Base-by-base conservation (phyloP, 75 land plant genomes). In the Selaginella tamariscina region DNA sequence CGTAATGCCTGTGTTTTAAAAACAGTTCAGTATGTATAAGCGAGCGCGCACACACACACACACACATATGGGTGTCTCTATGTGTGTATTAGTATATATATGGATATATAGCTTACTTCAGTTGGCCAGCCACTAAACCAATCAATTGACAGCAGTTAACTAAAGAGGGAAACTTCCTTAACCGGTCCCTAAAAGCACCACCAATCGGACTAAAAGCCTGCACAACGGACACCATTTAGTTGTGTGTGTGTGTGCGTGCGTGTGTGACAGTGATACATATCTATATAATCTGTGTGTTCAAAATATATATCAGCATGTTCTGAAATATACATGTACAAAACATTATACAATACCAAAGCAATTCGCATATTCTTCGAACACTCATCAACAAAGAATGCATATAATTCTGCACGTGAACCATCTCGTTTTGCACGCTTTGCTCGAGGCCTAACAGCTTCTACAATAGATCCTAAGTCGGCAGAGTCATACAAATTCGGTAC, bases 161-260 rank as follows among this genome's bases (percentile, higher is more conserved):
- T 13, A 73, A 32, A 30, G 75, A 73, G 23, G 75, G 75, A 22
- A 73, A 73, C 44, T 73, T 73, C 29, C 75, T 54, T 55, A 73
- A 49, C 28, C 75, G 32, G n/a, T 73, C 75, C 33, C 75, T 49
- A 33, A 73, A 73, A 2, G 75, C 71, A 67, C 64, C 75, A 23
- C 75, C 75, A 56, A 73, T 64, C 1, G 75, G 75, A 59, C 75
- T 73, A 59, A 73, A 68, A 27, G 75, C 75, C 75, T 73, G 71
- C 70, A 68, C 26, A n/a, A n/a, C n/a, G n/a, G n/a, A n/a, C n/a
- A n/a, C n/a, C n/a, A n/a, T n/a, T n/a, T n/a, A n/a, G n/a, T n/a
- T n/a, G n/a, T n/a, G n/a, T n/a, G n/a, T n/a, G n/a, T n/a, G n/a
- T n/a, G n/a, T n/a, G n/a, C n/a, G n/a, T n/a, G n/a, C n/a, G n/a